Percentiles rank a stretch among this genome's conserved stretches.
Conservation (phyloP, 2,329 filamentous ascomycete genomes). For the Talaromyces sp. region DNA sequence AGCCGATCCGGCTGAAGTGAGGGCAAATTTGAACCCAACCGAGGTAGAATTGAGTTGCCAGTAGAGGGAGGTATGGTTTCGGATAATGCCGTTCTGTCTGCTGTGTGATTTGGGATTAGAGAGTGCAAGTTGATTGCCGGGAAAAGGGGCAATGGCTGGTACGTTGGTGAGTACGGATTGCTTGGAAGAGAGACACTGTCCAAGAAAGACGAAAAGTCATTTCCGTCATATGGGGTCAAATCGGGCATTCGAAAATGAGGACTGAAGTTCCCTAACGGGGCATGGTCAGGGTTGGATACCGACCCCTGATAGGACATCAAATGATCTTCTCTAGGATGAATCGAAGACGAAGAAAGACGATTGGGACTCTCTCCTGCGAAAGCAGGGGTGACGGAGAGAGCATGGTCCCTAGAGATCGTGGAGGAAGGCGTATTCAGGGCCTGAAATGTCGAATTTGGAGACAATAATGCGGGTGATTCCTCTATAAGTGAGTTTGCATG, state of each 20-base stretch:
- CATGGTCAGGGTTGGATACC: not conserved
- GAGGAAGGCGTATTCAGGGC: not conserved
- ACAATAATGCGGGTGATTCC: not conserved
- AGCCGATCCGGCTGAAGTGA: not conserved
- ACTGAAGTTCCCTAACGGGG: not conserved
- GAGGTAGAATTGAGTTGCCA: not conserved
- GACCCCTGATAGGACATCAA: not conserved
- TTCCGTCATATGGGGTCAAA: not conserved
- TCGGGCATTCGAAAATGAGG: not conserved
- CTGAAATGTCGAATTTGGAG: not conserved
- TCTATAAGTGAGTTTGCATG: not conserved
- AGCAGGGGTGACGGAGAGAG: not conserved
- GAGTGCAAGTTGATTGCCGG: not conserved
- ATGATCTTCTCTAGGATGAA: not conserved
- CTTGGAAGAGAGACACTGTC: not conserved
- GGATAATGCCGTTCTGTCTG: not conserved
- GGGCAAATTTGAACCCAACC: not conserved
- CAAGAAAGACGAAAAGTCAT: not conserved
- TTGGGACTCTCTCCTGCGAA: not conserved
- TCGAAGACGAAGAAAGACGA: not conserved
- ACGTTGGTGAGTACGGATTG: not conserved
- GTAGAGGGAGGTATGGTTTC: not conserved
- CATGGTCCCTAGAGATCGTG: not conserved
- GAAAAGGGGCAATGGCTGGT: not conserved
- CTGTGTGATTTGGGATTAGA: not conserved